Base-by-base conservation (phyloP, 2,329 filamentous ascomycete genomes). In the Tolypocladium cylindrosporum region DNA sequence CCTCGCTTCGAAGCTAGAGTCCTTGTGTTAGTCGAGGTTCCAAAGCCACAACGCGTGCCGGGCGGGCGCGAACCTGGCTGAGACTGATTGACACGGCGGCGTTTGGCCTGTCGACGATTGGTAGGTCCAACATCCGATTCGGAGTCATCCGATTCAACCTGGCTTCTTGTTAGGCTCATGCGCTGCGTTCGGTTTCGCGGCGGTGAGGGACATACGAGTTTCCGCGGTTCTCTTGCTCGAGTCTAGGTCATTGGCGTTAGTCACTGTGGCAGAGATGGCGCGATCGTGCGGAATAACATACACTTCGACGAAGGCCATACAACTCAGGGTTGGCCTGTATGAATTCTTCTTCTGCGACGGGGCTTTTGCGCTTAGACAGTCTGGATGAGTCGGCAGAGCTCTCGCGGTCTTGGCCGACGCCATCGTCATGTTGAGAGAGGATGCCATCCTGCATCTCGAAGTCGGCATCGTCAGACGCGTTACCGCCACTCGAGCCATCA, bases 281-380 rank as follows among this genome's bases (percentile, higher is more conserved):
- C 55, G 11, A 60, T 66, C 64, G 65, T 63, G 52, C 27, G 37
- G 21, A 54, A 24, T 5, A 37, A 74, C 88, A 62, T 86, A 94
- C 92, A 77, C 94, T 99, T 76, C 94, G 85, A 66, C 94, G 86
- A 64, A 99, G 80, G 54, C 94, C 94, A 77, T 97, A 99, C 10
- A 99, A 79, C 74, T 96, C 91, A 51, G 94, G 94, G 68, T 99
- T 96, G 68, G 90, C 89, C 67, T 87, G 83, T 66, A 97, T 96
- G 69, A 86, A 92, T 53, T 91, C 87, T 59, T 94, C 88, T 66
- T 94, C 89, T 55, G 87, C 85, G 42, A 83, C 70, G 69, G 79
- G 72, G 63, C 79, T 74, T 75, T 90, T 88, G 74, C 91, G 88
- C 79, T 96, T 96, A 61, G 80, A 74, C 55, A 81, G 82, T 68